Evolutionary conservation across 1,139 yeast species (phyloP).

Genomic region (Debaryomycetaceae sp.): DNA sequence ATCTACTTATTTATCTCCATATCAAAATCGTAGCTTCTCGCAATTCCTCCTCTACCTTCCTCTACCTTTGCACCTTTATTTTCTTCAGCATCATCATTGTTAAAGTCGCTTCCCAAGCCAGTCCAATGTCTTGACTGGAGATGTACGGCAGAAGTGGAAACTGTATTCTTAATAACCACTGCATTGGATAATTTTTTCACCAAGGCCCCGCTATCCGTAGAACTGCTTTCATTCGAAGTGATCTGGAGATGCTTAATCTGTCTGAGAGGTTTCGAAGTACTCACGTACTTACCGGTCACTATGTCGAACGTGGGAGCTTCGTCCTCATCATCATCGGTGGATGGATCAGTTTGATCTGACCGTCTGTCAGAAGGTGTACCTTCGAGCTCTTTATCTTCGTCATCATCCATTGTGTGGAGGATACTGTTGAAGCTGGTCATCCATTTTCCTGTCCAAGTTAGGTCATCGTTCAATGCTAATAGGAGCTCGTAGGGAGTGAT

Average conservation of each 20-base stretch:
- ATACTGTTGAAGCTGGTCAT: conserved; percentile 68
- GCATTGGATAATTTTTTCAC: conserved; percentile 59
- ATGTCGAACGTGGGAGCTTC: conserved; percentile 85
- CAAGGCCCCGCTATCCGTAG: conserved; percentile 30
- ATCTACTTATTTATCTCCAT: background rate
- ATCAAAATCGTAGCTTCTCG: conserved; percentile 68
- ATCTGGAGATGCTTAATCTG: conserved; percentile 63
- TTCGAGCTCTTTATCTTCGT: conserved; percentile 22
- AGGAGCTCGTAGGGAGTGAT: conserved; percentile 90
- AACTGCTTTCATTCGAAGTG: conserved; percentile 28
- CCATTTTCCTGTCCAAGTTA: conserved; percentile 94
- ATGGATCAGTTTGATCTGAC: conserved; percentile 12
- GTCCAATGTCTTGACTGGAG: conserved; percentile 79
- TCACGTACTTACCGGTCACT: conserved; percentile 74
- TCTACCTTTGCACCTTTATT: conserved; percentile 70
- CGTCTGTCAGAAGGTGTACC: conserved; percentile 15
- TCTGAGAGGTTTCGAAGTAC: conserved; percentile 72
- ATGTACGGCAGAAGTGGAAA: conserved; percentile 82
- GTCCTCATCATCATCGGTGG: conserved; percentile 38
- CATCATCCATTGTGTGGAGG: conserved; percentile 19
- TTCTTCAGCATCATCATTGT: conserved; percentile 34
- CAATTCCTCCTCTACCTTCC: conserved; percentile 82
- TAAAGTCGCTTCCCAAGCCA: conserved; percentile 85
- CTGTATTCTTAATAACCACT: conserved; percentile 68
- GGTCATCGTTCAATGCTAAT: conserved; percentile 70